Evolutionary conservation across 164 flowering plant genomes (phyloP).

Genomic region (Umbellularia californica): DNA sequence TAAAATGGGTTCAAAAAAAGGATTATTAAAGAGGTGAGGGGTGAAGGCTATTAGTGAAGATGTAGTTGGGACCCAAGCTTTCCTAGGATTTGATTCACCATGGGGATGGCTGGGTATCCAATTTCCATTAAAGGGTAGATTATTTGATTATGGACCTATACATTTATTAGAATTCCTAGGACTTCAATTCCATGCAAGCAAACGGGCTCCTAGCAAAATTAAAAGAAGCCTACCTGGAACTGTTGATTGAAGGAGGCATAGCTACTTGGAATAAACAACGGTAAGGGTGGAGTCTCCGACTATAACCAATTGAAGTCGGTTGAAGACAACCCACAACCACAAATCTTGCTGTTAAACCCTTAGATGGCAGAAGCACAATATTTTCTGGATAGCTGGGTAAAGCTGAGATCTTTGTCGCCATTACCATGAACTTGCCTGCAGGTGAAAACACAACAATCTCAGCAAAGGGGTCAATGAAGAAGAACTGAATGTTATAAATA

Average conservation of each 20-base stretch:
- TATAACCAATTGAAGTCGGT: constrained; percentile 18
- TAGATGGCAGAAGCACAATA: constrained; percentile 5
- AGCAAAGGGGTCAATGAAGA: neutral
- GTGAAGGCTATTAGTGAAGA: too few species aligned
- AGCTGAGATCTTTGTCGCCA: constrained; percentile 19
- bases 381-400: constrained; percentile 16
- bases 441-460: neutral
- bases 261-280: constrained; percentile 18
- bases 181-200: too few species aligned
- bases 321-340: constrained; percentile 21
- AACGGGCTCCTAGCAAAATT: neutral
- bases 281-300: constrained; percentile 21
- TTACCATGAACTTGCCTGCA: constrained; percentile 15
- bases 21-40: too few species aligned
- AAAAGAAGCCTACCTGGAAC: constrained; percentile 30
- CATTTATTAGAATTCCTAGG: too few species aligned
- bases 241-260: constrained; percentile 17
- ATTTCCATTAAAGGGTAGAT: too few species aligned
- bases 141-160: too few species aligned
- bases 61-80: too few species aligned
- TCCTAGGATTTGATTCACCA: too few species aligned
- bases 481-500: neutral
- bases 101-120: too few species aligned
- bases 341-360: constrained; percentile 21
- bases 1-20: too few species aligned